Conservation (phyloP, 2,329 filamentous ascomycete species). For the Tolypocladium tundrense region DNA sequence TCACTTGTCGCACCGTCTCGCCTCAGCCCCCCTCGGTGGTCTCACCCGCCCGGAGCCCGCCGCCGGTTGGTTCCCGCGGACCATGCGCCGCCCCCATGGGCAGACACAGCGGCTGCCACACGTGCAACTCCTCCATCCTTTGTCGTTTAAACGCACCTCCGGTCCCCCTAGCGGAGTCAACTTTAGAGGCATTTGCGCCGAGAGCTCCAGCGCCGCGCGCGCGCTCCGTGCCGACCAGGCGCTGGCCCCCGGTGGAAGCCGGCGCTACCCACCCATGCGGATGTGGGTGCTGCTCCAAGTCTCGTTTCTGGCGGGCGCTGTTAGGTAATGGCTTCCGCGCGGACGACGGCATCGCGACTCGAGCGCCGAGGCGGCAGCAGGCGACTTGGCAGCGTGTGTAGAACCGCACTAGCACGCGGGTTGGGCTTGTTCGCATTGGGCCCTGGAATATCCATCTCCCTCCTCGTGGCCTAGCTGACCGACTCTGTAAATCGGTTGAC, state of each 20-base stretch:
- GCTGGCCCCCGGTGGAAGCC: neutral
- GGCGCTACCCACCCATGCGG: neutral
- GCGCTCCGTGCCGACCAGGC: neutral
- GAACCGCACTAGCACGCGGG: too few species aligned
- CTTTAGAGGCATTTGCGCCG: slow-evolving; percentile 5
- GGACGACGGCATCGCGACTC: too few species aligned
- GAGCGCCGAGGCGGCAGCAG: too few species aligned
- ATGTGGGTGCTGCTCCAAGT: neutral
- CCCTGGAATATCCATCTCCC: neutral
- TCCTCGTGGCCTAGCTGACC: neutral
- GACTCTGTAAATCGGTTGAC: too few species aligned
- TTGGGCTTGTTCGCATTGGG: neutral
- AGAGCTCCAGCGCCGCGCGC: neutral
- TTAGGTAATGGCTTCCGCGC: neutral
- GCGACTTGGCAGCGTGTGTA: too few species aligned
- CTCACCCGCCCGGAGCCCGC: neutral
- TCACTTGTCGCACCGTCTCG: neutral
- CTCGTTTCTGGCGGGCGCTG: neutral
- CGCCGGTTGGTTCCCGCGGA: neutral
- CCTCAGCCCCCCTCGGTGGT: neutral
- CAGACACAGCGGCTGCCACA: neutral
- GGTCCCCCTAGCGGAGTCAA: slow-evolving; percentile 4
- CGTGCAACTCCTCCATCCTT: neutral
- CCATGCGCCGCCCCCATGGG: neutral
- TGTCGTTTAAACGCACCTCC: neutral